Percentiles rank a stretch among this genome's conserved stretches.
These are phyloP conservation scores for Epicoccum nigrum DNA, from an alignment of 2,329 filamentous ascomycete genomes.

Conservation along the genomic window DNA sequence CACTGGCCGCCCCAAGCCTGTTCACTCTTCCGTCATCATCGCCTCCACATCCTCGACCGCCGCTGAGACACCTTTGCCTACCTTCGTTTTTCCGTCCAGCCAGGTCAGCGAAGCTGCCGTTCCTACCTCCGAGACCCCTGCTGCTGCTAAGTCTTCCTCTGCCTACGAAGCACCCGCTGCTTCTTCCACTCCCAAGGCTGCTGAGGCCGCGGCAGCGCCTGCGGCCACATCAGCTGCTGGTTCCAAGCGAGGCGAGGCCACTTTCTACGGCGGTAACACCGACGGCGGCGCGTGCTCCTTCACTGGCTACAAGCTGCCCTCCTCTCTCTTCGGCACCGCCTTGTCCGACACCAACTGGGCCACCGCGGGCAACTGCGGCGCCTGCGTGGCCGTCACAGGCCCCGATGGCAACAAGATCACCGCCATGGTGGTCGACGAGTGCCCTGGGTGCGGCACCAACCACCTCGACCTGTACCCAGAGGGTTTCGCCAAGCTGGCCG, in stretches of 20 bases:
- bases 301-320: constrained; percentile 66
- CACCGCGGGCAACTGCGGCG: constrained; percentile 62
- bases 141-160: constrained; percentile 4
- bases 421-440: constrained; percentile 69
- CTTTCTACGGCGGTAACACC: constrained; percentile 51
- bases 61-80: constrained; percentile 10
- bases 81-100: constrained; percentile 3
- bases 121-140: constrained; percentile 15
- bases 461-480: constrained; percentile 63
- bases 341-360: constrained; percentile 65
- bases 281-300: constrained; percentile 64
- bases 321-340: constrained; percentile 65
- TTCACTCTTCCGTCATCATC: constrained; percentile 1
- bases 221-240: constrained; percentile 8
- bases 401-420: constrained; percentile 64
- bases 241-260: constrained; percentile 39
- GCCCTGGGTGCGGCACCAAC: constrained; percentile 60
- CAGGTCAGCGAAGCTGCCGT: constrained; percentile 14
- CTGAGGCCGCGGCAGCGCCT: neutral
- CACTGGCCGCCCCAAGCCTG: constrained; percentile 5
- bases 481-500: constrained; percentile 57
- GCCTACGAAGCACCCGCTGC: neutral
- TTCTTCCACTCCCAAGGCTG: neutral
- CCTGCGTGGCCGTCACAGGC: constrained; percentile 66
- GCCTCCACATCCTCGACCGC: constrained; percentile 13